A percentile compares a stretch with the other conserved stretches of the same genome.
phyloP scores from a whole-genome alignment of 495 filamentous ascomycete genomes.

The Xylaria sp. region DNA sequence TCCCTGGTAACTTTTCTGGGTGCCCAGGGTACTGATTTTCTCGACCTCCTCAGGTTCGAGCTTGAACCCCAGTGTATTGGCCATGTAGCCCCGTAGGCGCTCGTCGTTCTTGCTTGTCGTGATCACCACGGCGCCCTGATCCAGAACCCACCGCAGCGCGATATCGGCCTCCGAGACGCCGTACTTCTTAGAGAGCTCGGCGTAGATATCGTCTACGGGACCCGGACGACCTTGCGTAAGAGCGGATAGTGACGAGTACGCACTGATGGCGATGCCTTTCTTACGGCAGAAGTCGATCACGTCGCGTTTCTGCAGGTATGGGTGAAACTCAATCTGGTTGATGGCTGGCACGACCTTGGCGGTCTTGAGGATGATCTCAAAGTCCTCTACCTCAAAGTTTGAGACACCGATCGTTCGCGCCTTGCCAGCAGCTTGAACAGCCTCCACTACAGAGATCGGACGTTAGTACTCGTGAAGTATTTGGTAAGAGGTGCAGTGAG shows the following conservation, averaged over 20 bases:
- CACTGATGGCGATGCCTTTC: conserved; percentile 71
- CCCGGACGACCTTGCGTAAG: conserved; percentile 65
- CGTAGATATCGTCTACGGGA: conserved; percentile 68
- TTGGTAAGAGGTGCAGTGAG: background rate
- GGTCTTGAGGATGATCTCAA: conserved; percentile 70
- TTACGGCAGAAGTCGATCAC: conserved; percentile 69
- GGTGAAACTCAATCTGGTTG: conserved; percentile 90
- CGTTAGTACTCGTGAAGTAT: background rate
- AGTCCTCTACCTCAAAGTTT: conserved; percentile 73
- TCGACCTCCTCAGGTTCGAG: conserved; percentile 73
- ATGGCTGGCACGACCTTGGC: conserved; percentile 69
- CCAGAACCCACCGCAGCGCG: conserved; percentile 74
- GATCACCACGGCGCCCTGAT: conserved; percentile 74
- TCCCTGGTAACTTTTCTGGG: conserved; percentile 59
- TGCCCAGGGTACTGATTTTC: conserved; percentile 66
- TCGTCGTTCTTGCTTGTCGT: conserved; percentile 80
- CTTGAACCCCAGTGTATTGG: conserved; percentile 65
- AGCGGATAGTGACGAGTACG: conserved; percentile 73
- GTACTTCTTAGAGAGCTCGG: conserved; percentile 75
- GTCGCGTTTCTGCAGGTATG: conserved; percentile 78
- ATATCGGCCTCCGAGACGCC: conserved; percentile 73
- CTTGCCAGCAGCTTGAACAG: conserved; percentile 71
- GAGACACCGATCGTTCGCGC: conserved; percentile 83
- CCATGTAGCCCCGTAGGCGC: conserved; percentile 69
- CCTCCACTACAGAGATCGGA: conserved; percentile 60